These are phyloP conservation scores for Millerozyma acaciae DNA, from an alignment of 805 yeast species.

Conservation along the genomic window DNA sequence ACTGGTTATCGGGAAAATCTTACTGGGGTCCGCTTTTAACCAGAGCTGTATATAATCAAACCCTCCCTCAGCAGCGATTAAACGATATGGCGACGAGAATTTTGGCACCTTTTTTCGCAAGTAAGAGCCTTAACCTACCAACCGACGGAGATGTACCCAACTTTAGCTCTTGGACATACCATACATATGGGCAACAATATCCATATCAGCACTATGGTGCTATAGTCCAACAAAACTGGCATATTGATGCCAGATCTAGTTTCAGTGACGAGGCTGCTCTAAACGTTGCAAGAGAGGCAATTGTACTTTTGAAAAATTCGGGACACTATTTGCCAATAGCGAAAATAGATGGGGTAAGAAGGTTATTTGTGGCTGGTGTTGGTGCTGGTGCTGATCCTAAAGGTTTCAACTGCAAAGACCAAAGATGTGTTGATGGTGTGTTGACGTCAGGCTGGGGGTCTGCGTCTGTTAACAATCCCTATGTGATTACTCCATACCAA, in stretches of 20 bases:
- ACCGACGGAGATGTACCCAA: conserved; percentile 45
- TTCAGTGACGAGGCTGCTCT: conserved; percentile 47
- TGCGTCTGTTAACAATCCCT: conserved; percentile 53
- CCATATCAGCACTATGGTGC: conserved; percentile 55
- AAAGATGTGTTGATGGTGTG: conserved; percentile 50
- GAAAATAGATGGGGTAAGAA: conserved; percentile 37
- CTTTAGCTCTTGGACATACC: conserved; percentile 56
- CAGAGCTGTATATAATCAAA: conserved; percentile 50
- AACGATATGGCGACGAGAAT: conserved; percentile 63
- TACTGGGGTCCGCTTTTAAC: conserved; percentile 58
- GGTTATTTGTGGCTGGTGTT: conserved; percentile 46
- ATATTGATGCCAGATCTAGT: conserved; percentile 48
- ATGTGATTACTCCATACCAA: conserved; percentile 55
- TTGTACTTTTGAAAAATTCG: conserved; percentile 51
- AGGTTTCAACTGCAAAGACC: conserved; percentile 54
- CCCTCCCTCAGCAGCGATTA: conserved; percentile 49
- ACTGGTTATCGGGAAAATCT: conserved; percentile 50
- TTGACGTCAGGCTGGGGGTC: conserved; percentile 65
- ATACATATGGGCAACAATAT: conserved; percentile 50
- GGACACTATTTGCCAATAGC: conserved; percentile 51
- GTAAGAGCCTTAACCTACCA: conserved; percentile 35
- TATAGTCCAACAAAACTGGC: conserved; percentile 50
- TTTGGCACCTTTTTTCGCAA: conserved; percentile 51
- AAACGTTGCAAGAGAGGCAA: conserved; percentile 54
- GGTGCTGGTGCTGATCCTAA: conserved; percentile 50